Conservation (phyloP, 2,329 filamentous ascomycete species). For the Xylariaceae sp. region DNA sequence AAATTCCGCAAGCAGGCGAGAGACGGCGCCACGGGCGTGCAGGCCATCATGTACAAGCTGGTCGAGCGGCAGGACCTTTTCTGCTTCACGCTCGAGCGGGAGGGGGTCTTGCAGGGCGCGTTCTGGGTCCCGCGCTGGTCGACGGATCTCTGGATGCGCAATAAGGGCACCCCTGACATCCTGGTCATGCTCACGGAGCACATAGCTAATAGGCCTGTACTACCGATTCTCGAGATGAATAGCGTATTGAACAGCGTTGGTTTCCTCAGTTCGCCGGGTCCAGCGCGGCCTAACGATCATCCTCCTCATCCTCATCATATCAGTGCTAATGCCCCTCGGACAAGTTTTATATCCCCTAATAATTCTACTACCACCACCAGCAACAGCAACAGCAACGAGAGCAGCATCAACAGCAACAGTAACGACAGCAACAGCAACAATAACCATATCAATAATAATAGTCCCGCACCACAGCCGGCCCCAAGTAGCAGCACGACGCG, state of each 20-base stretch:
- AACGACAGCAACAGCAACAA: neutral
- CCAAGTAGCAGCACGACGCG: neutral
- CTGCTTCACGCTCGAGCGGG: constrained; percentile 25
- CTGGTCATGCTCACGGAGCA: constrained; percentile 27
- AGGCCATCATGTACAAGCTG: constrained; percentile 26
- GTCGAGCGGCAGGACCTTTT: constrained; percentile 27
- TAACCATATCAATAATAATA: neutral
- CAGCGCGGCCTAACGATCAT: constrained; percentile 11
- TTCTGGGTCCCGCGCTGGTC: constrained; percentile 30
- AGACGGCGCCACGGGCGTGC: constrained; percentile 27
- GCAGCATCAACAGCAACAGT: neutral
- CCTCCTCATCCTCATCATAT: neutral
- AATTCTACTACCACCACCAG: neutral
- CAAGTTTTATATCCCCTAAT: neutral
- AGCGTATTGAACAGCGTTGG: constrained; percentile 22
- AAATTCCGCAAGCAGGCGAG: constrained; percentile 27
- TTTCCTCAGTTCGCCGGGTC: constrained; percentile 3
- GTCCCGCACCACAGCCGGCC: neutral
- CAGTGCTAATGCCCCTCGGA: constrained; percentile 1
- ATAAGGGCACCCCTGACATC: constrained; percentile 24
- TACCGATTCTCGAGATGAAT: constrained; percentile 29
- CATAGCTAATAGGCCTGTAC: constrained; percentile 26
- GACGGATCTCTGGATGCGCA: constrained; percentile 26
- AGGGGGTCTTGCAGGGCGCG: constrained; percentile 24
- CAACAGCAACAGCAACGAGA: neutral